Conservation (phyloP, 2,329 filamentous ascomycete genomes). For the Fusarium paranaense region DNA sequence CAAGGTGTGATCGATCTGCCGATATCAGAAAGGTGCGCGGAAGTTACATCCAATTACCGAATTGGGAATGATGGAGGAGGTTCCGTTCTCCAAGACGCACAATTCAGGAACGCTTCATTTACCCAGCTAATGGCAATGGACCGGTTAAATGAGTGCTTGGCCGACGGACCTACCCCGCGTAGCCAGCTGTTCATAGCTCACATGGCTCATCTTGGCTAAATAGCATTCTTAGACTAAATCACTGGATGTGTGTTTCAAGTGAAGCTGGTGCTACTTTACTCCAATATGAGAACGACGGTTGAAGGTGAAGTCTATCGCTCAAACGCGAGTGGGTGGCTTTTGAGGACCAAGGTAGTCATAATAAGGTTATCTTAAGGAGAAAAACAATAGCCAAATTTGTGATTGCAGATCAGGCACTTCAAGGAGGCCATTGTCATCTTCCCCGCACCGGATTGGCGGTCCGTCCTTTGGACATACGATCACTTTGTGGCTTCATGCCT, state of each 20-base stretch:
- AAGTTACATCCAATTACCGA: background rate
- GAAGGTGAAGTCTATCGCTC: background rate
- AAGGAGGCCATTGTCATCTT: background rate
- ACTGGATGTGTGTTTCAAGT: background rate
- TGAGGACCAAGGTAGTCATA: background rate
- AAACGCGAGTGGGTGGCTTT: background rate
- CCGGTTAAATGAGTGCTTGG: background rate
- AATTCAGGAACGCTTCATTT: background rate
- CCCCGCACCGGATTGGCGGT: background rate
- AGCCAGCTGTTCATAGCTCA: background rate
- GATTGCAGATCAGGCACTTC: background rate
- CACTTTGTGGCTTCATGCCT: background rate
- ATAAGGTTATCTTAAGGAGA: background rate
- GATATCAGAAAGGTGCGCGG: background rate
- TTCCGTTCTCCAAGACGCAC: background rate
- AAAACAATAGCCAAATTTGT: background rate
- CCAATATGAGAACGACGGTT: background rate
- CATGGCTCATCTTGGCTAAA: background rate
- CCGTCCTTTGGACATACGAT: background rate
- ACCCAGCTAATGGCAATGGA: background rate
- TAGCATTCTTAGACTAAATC: background rate
- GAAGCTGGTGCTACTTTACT: background rate
- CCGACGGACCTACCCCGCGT: background rate
- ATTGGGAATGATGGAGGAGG: background rate
- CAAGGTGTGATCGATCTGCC: background rate